Base-by-base conservation (phyloP, 2,329 filamentous ascomycete genomes). In the Fusarium tjaetaba region DNA sequence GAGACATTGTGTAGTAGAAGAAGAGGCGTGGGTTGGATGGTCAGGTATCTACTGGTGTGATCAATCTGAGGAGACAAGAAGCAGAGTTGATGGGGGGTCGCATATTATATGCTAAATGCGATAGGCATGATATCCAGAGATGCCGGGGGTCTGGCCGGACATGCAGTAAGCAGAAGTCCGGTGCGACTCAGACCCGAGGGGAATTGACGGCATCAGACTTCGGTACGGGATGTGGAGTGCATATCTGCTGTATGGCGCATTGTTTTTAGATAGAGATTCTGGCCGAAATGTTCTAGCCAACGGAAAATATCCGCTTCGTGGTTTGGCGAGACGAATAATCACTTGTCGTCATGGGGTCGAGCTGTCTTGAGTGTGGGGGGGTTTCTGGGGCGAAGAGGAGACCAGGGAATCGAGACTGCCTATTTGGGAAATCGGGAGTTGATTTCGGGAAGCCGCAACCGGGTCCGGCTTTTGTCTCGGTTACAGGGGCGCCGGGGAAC, bases 391-490 rank as follows among this genome's bases (percentile, higher is more conserved):
- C 74, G 68, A 65, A 61, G 68, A 76, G 71, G 74, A 76, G 71
- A 65, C 30, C 55, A 61, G 49, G 61, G 46, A 53, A 69, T 70
- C 65, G 41, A 65, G 59, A 66, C 52, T 70, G 67, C 73, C 74
- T 72, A 48, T 70, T 78, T 78, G 74, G 74, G 77, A 77, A 71
- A 42, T 66, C 77, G 77, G 77, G 76, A 78, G 66, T 77, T 78
- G 75, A 71, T 65, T 68, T 77, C 78, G 78, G 77, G 73, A 80
- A 71, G 66, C 66, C 66, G 67, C 32, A 38, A 69, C 57, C 66
- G 62, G 76, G 64, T 53, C 72, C 76, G 76, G 76, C 76, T 77
- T 70, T 68, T 78, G 61, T 65, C 53, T 78, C 76, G 76, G 76
- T 64, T 68, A 56, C 38, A 56, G 45, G 46, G 49, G 48, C 46